Base-by-base conservation (phyloP, 345 rosid genomes). In the Salix arbutifolia region DNA sequence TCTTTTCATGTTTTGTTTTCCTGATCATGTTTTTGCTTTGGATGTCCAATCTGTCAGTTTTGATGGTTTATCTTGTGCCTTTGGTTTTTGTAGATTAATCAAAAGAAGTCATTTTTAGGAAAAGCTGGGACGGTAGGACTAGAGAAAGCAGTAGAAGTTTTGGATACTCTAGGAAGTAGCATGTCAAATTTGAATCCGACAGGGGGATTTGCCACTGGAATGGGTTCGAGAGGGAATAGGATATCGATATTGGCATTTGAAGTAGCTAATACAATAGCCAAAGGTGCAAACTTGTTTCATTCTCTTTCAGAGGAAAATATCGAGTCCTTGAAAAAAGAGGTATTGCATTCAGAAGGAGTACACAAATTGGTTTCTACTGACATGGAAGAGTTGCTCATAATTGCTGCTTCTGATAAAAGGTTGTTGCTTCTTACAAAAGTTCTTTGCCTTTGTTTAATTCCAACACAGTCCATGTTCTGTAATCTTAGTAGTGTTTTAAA, bases 371-470 rank as follows among this genome's bases (percentile, higher is more conserved):
- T 95, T 75, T 95, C 97, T 50, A 82, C 88, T 3, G 87, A 93
- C 72, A 85, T 84, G 67, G 69, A 64, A 40, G 96, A 89, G 86
- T 83, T 95, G 86, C 88, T 87, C 26, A 77, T 78, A 23, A 86
- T 95, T 84, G 97, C 93, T 83, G 97, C 97, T 64, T 85, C 94
- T 73, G 99, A 95, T 83, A 93, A 93, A 87, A 93, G 96, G 97
- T 95, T 75, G 78, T 38, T 84, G 72, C 77, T 70, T 71, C 18
- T 46, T 62, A 56, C n/a, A 77, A 68, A 40, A 53, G 21, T 10
- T 16, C 48, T 56, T 70, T 69, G 19, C 35, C 58, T 72, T 74
- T 30, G 21, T n/a, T 56, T 31, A 31, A 3, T 62, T 65, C 26
- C 19, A 50, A 35, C 25, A 31, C 7, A 5, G 14, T 19, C 60